Evolutionary conservation across 1,139 yeast genomes (phyloP).

Genomic region (Geotrichum reessii): DNA sequence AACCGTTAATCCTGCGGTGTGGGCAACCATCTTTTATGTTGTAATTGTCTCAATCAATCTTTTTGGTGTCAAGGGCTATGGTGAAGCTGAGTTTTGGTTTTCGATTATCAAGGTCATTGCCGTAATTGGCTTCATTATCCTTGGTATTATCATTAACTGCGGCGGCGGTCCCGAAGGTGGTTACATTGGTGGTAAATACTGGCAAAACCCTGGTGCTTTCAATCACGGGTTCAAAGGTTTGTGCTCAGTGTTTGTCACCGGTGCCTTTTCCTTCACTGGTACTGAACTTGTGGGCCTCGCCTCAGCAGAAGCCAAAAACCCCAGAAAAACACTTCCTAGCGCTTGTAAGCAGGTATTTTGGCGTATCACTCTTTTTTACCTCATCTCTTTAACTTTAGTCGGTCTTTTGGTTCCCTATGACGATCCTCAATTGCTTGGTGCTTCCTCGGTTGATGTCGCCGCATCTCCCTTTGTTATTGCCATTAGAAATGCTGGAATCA

Average conservation of each 20-base stretch:
- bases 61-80: conserved; percentile 66
- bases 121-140: conserved; percentile 56
- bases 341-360: conserved; percentile 71
- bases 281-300: conserved; percentile 78
- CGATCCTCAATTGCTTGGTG: conserved; percentile 42
- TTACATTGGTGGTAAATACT: conserved; percentile 57
- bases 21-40: conserved; percentile 58
- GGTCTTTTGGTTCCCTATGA: conserved; percentile 61
- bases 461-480: conserved; percentile 76
- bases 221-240: conserved; percentile 71
- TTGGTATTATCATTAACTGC: conserved; percentile 55
- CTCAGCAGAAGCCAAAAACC: conserved; percentile 77
- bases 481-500: conserved; percentile 51
- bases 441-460: conserved; percentile 46
- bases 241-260: conserved; percentile 73
- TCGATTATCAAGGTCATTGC: conserved; percentile 54
- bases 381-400: conserved; percentile 52
- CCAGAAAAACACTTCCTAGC: conserved; percentile 59
- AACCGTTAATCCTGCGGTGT: conserved; percentile 57
- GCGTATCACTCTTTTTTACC: conserved; percentile 62
- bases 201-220: conserved; percentile 61
- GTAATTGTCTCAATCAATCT: conserved; percentile 51
- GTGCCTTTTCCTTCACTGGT: conserved; percentile 85
- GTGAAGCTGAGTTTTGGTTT: conserved; percentile 62
- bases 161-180: conserved; percentile 65